Evolutionary conservation across 768 basidiomycete species (phyloP).

Genomic region (Macrocybe gigantea): DNA sequence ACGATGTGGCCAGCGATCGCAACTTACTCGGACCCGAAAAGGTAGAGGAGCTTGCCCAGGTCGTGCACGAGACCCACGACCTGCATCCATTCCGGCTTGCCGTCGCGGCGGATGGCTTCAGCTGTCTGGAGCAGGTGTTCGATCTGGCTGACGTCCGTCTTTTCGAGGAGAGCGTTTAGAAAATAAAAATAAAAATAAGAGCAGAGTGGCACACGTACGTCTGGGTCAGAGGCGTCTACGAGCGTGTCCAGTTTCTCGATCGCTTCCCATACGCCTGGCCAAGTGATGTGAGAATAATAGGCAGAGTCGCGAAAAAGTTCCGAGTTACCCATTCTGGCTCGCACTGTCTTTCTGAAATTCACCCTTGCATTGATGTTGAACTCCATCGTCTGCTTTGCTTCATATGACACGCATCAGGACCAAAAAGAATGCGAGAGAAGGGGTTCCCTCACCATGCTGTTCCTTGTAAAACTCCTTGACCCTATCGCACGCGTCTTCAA

Average conservation of each 20-base stretch:
- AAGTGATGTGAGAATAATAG: too few species aligned
- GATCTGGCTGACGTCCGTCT: constrained; percentile 80
- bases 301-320: too few species aligned
- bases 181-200: neutral
- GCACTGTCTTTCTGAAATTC: constrained; percentile 59
- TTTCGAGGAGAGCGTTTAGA: too few species aligned
- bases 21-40: constrained; percentile 62
- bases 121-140: constrained; percentile 89
- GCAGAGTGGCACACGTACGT: constrained; percentile 41
- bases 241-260: constrained; percentile 85
- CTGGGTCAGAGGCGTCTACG: constrained; percentile 89
- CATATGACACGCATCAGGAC: neutral
- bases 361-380: constrained; percentile 79
- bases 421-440: neutral
- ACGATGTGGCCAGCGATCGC: too few species aligned
- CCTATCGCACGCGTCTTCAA: constrained; percentile 69
- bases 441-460: constrained; percentile 52
- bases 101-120: constrained; percentile 80
- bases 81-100: constrained; percentile 92
- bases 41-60: constrained; percentile 79
- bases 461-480: constrained; percentile 76
- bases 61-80: constrained; percentile 84
- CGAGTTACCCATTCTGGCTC: constrained; percentile 58
- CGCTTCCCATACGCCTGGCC: constrained; percentile 59
- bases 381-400: constrained; percentile 85